Evolutionary conservation across 78 protist genomes (phyloP).

Genomic region (Dictyostelium brefeldianum): DNA sequence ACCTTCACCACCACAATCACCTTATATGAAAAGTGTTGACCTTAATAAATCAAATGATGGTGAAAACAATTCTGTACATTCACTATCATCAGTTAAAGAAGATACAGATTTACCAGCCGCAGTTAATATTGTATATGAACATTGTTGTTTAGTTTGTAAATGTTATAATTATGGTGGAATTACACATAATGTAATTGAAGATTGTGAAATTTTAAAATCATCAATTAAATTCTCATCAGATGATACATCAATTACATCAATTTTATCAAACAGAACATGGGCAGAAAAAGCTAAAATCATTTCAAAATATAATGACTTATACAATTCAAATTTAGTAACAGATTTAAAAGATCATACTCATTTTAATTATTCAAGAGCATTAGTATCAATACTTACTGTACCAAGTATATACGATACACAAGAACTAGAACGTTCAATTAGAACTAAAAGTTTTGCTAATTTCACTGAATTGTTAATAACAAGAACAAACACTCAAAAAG

Average conservation of each 20-base stretch:
- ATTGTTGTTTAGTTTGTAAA: slow-evolving; percentile 20
- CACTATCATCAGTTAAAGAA: too few species aligned
- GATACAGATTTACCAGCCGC: too few species aligned
- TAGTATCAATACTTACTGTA: background rate
- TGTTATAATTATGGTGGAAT: slow-evolving; percentile 22
- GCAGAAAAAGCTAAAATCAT: background rate
- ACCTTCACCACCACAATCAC: too few species aligned
- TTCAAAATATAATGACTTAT: background rate
- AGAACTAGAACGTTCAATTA: slow-evolving; percentile 21
- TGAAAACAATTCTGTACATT: too few species aligned
- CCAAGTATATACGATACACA: slow-evolving; percentile 23
- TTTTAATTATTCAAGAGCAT: background rate
- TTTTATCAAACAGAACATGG: background rate
- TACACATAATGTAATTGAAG: slow-evolving; percentile 22
- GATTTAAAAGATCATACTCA: background rate
- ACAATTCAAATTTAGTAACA: background rate
- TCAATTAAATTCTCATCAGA: background rate
- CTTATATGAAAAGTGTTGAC: too few species aligned
- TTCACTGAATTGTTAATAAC: slow-evolving; percentile 18
- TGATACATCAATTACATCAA: slow-evolving; percentile 6
- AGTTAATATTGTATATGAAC: background rate
- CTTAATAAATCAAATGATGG: too few species aligned
- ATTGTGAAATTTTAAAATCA: slow-evolving; percentile 9
- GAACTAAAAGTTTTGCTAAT: background rate
- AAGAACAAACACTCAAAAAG: slow-evolving; percentile 51